phyloP scores from a whole-genome alignment of 768 basidiomycete genomes.

The Leccinum fibrillosum region DNA sequence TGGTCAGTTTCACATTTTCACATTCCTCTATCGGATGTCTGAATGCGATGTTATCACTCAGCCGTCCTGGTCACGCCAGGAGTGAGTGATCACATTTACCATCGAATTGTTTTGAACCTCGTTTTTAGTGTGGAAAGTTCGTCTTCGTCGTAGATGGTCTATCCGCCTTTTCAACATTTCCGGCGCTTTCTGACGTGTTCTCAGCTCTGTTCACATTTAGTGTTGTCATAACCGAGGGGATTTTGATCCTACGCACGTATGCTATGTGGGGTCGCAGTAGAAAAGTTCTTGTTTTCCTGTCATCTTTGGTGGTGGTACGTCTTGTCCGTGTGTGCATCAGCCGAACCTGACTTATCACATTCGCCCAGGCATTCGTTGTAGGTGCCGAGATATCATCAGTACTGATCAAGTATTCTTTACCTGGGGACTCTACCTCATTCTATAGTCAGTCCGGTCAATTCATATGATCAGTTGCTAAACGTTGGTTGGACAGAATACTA shows the following conservation, averaged over 20 bases:
- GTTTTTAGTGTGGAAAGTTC: constrained; percentile 20
- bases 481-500: constrained; percentile 14
- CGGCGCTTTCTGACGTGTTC: not conserved
- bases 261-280: constrained; percentile 23
- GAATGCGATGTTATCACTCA: not conserved
- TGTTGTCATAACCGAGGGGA: constrained; percentile 12
- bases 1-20: constrained; percentile 5
- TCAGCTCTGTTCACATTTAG: constrained; percentile 14
- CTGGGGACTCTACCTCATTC: constrained; percentile 12
- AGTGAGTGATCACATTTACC: constrained; percentile 2
- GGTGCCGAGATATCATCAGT: not conserved
- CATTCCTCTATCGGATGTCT: not conserved
- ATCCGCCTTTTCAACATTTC: not conserved
- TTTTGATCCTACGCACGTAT: constrained; percentile 20
- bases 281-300: constrained; percentile 14
- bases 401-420: constrained; percentile 9
- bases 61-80: constrained; percentile 2
- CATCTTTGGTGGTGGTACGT: constrained; percentile 15
- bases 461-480: not conserved
- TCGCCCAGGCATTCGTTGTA: constrained; percentile 14
- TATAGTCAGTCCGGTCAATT: constrained; percentile 16
- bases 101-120: not conserved
- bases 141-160: constrained; percentile 17
- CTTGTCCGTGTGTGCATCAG: not conserved
- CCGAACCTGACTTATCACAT: not conserved